Evolutionary conservation across 805 yeast species (phyloP).

Genomic region (Myxozyma sirexii): DNA sequence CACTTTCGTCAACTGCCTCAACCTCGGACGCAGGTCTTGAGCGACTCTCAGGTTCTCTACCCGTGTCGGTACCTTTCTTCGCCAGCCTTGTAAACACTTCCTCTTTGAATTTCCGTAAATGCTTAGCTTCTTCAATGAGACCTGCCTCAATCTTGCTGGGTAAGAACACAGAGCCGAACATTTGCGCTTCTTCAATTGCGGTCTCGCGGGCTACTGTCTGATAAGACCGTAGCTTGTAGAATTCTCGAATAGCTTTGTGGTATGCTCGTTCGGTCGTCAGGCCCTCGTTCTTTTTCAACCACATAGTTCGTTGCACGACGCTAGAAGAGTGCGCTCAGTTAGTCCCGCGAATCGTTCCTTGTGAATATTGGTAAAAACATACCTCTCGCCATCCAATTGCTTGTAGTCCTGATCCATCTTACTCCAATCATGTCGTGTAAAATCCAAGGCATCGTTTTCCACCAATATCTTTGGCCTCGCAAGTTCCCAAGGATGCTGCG

Average conservation of each 20-base stretch:
- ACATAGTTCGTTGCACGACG: conserved; percentile 74
- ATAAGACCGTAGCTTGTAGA: conserved; percentile 80
- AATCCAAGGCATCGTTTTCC: conserved; percentile 70
- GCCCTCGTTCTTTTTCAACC: conserved; percentile 49
- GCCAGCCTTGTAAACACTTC: background rate
- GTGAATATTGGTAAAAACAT: background rate
- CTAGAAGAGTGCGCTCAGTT: conserved; percentile 33
- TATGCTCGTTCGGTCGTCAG: conserved; percentile 54
- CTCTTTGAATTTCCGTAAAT: conserved; percentile 55
- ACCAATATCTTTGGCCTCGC: conserved; percentile 84
- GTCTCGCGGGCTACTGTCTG: conserved; percentile 75
- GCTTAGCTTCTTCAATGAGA: conserved; percentile 67
- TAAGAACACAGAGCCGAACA: conserved; percentile 80
- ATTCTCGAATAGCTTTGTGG: conserved; percentile 84
- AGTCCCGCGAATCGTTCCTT: background rate
- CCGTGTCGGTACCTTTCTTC: too few species aligned
- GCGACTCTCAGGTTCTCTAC: too few species aligned
- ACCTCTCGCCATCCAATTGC: conserved; percentile 81
- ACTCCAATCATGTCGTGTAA: conserved; percentile 68
- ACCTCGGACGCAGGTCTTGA: too few species aligned
- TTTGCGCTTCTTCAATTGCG: conserved; percentile 76
- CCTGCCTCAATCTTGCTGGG: conserved; percentile 67
- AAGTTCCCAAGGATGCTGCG: conserved; percentile 97
- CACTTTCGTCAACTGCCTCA: too few species aligned
- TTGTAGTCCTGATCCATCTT: conserved; percentile 69